Evolutionary conservation across 2,329 filamentous ascomycete genomes (phyloP).

Genomic region (Fusarium acutatum): DNA sequence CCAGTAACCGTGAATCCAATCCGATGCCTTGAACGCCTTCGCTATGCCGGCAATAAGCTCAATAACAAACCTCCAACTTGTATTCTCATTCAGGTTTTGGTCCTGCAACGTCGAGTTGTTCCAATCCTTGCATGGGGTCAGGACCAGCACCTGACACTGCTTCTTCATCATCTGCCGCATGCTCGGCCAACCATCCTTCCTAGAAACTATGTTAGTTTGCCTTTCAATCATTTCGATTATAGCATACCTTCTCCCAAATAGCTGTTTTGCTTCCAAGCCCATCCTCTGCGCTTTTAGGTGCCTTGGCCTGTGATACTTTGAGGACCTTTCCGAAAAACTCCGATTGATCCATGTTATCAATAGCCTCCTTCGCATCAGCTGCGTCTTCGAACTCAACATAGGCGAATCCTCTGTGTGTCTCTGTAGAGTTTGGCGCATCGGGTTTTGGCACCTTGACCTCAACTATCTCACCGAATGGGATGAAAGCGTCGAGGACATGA

Average conservation of each 20-base stretch:
- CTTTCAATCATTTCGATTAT: not conserved
- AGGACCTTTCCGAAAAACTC: constrained; percentile 93
- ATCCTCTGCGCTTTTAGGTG: constrained; percentile 87
- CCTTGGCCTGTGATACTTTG: constrained; percentile 91
- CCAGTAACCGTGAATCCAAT: constrained; percentile 37
- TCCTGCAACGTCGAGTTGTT: constrained; percentile 92
- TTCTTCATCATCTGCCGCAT: constrained; percentile 65
- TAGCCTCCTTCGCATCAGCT: constrained; percentile 89
- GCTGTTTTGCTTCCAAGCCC: constrained; percentile 93
- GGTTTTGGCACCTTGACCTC: constrained; percentile 91
- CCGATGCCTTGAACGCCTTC: constrained; percentile 52
- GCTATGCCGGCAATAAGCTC: constrained; percentile 52
- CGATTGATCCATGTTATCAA: constrained; percentile 99
- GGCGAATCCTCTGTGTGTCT: constrained; percentile 89
- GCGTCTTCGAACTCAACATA: constrained; percentile 94
- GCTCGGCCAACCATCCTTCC: constrained; percentile 93
- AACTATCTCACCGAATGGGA: constrained; percentile 95
- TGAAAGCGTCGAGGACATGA: constrained; percentile 87
- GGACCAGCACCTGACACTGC: constrained; percentile 62
- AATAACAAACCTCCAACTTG: constrained; percentile 18
- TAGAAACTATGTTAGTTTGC: constrained; percentile 49
- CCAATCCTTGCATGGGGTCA: constrained; percentile 95
- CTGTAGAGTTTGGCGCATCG: constrained; percentile 79
- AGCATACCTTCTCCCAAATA: constrained; percentile 91
- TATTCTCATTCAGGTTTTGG: constrained; percentile 74